A percentile compares a stretch with the other conserved stretches of the same genome.
phyloP scores from a whole-genome alignment of 2,329 filamentous ascomycete genomes.

The Delphinella strobiligena region DNA sequence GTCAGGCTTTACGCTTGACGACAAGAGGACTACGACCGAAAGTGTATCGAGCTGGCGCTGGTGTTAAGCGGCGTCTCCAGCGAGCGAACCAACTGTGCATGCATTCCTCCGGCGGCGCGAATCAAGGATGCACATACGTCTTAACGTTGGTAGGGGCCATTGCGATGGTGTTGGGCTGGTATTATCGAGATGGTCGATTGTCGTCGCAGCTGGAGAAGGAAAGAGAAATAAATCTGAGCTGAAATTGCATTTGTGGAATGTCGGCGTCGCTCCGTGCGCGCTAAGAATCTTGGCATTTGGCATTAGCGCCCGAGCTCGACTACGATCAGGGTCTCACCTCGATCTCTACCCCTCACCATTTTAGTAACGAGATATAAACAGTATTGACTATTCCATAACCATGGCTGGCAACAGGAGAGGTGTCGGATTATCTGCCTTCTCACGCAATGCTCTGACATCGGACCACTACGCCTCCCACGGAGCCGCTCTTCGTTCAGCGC shows the following conservation, averaged over 20 bases:
- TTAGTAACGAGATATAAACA: too few species aligned
- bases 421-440: constrained; percentile 82
- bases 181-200: constrained; percentile 11
- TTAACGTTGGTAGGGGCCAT: constrained; percentile 42
- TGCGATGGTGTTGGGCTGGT: constrained; percentile 26
- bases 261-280: not conserved
- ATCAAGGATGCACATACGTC: constrained; percentile 42
- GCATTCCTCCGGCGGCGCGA: constrained; percentile 36
- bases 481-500: constrained; percentile 68
- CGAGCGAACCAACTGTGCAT: constrained; percentile 75
- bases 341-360: too few species aligned
- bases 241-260: not conserved
- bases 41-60: constrained; percentile 61
- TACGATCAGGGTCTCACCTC: too few species aligned
- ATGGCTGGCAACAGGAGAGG: constrained; percentile 53
- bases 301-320: not conserved
- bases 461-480: constrained; percentile 89
- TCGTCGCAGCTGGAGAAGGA: constrained; percentile 4
- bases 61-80: constrained; percentile 47
- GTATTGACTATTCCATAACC: constrained; percentile 1
- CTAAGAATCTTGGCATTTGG: not conserved
- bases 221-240: constrained; percentile 1
- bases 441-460: constrained; percentile 69
- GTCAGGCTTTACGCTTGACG: constrained; percentile 28
- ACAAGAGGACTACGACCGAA: constrained; percentile 10